Base-by-base conservation (phyloP, 2,329 filamentous ascomycete genomes). In the Colletotrichum falcatum region DNA sequence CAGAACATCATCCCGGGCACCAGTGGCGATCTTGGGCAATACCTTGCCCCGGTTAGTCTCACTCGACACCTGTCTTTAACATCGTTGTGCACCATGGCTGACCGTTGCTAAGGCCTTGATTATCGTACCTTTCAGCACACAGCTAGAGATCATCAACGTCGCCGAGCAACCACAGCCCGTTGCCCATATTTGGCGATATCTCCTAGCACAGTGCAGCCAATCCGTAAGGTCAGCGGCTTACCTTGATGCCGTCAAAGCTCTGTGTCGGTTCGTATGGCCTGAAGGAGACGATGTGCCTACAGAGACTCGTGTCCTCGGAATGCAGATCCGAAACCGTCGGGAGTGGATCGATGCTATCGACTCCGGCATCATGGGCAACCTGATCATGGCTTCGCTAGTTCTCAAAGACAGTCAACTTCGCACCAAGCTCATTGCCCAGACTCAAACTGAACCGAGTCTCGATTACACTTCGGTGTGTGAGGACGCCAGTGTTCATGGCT, bases 1-100 rank as follows among this genome's bases (percentile, higher is more conserved):
- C 64, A 63, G 28, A 53, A 59, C 28, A 71, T 71, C 30, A 46
- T 68, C 14, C 64, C 68, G 11, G 64, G 68, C 14, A 68, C 64
- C 18, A 67, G 39, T 8, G 18, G 20, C 16, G 51, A 62, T 5
- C 51, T 67, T 16, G 68, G 65, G 28, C 37, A 48, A n/a, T 71
- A 71, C 1, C 39, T 46, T 6, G 64, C 65, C 33, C 68, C 68
- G n/a, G 68, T 71, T 3, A 39, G 64, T 67, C 35, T 48, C 26
- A 44, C 16, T 35, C 23, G 35, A 18, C 28, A n/a, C 8, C 18
- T 44, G 16, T 26, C 20, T 44, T 12, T 8, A 5, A 23, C 14
- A 26, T 37, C n/a, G 33, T 39, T 39, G 12, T 56, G 35, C 12
- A 16, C 18, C 28, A 16, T 44, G 16, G 11, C 64, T 71, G 7